These are phyloP conservation scores for Hyphopichia burtonii DNA, from an alignment of 1,139 yeast species.

Conservation along the genomic window DNA sequence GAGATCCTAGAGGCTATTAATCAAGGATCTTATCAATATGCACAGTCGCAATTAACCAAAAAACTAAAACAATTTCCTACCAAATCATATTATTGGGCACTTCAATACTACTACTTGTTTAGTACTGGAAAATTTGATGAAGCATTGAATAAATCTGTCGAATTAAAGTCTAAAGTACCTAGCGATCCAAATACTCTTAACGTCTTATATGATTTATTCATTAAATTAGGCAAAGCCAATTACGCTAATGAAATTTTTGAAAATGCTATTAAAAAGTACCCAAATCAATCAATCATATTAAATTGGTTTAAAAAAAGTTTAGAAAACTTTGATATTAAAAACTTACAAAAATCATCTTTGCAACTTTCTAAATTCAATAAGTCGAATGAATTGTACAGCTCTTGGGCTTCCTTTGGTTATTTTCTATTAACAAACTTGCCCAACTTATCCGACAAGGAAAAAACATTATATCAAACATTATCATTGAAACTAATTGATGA, in stretches of 20 bases:
- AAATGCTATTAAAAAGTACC: slow-evolving; percentile 54
- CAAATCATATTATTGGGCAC: slow-evolving; percentile 51
- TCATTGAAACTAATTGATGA: slow-evolving; percentile 41
- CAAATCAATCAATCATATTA: slow-evolving; percentile 38
- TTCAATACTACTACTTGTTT: slow-evolving; percentile 44
- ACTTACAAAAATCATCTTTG: slow-evolving; percentile 49
- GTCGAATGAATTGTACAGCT: slow-evolving; percentile 31
- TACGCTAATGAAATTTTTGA: slow-evolving; percentile 52
- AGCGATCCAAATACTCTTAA: slow-evolving; percentile 54
- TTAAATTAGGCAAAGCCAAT: slow-evolving; percentile 27
- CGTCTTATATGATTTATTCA: slow-evolving; percentile 42
- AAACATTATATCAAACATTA: slow-evolving; percentile 50
- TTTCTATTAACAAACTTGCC: slow-evolving; percentile 27
- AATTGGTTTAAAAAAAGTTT: slow-evolving; percentile 51
- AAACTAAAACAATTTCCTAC: slow-evolving; percentile 57
- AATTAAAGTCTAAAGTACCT: slow-evolving; percentile 48
- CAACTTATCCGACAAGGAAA: slow-evolving; percentile 41
- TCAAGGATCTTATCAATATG: slow-evolving; percentile 53
- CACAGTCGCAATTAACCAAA: slow-evolving; percentile 48
- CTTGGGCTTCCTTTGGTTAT: slow-evolving; percentile 51
- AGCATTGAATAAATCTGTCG: slow-evolving; percentile 41
- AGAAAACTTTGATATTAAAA: slow-evolving; percentile 33
- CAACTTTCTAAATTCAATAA: slow-evolving; percentile 14
- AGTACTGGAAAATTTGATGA: slow-evolving; percentile 43
- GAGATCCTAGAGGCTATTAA: slow-evolving; percentile 47